A percentile compares a stretch with the other conserved stretches of the same genome.
phyloP scores from a whole-genome alignment of 2,329 filamentous ascomycete genomes.

The Aurifilum marmelostoma region DNA sequence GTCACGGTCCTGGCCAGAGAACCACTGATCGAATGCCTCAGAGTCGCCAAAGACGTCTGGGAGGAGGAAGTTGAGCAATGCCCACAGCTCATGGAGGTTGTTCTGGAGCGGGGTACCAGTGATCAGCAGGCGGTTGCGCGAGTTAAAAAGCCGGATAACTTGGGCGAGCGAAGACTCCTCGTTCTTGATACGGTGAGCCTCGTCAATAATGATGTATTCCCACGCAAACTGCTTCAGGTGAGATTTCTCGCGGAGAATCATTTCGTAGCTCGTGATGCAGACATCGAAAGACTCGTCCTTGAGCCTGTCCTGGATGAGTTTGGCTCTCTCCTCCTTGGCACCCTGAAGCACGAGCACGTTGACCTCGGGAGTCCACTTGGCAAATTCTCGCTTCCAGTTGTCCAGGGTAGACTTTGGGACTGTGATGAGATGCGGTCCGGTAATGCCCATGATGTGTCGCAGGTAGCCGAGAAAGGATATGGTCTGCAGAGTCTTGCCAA shows the following conservation, averaged over 20 bases:
- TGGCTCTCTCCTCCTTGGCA: constrained; percentile 88
- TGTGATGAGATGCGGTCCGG: constrained; percentile 85
- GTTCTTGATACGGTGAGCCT: constrained; percentile 98
- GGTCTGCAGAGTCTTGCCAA: constrained; percentile 96
- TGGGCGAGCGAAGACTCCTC: constrained; percentile 96
- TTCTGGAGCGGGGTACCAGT: constrained; percentile 97
- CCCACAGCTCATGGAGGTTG: constrained; percentile 97
- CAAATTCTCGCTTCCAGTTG: constrained; percentile 97
- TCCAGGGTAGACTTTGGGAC: constrained; percentile 98
- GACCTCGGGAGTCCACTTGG: constrained; percentile 92
- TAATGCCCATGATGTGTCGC: constrained; percentile 86
- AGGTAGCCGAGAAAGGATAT: constrained; percentile 96
- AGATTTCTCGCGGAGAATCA: constrained; percentile 94
- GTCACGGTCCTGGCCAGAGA: constrained; percentile 85
- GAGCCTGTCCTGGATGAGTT: constrained; percentile 88
- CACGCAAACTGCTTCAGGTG: constrained; percentile 97
- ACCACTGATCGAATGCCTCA: constrained; percentile 98
- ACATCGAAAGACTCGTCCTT: constrained; percentile 96
- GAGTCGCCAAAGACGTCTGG: constrained; percentile 97
- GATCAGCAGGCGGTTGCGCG: constrained; percentile 90
- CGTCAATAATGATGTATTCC: constrained; percentile 99
- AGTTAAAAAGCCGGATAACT: constrained; percentile 95
- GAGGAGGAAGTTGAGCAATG: constrained; percentile 93
- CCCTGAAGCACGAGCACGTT: constrained; percentile 93
- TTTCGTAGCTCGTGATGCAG: constrained; percentile 98